Conservation (phyloP, 2,329 filamentous ascomycete genomes). For the Cladosporium velox region DNA sequence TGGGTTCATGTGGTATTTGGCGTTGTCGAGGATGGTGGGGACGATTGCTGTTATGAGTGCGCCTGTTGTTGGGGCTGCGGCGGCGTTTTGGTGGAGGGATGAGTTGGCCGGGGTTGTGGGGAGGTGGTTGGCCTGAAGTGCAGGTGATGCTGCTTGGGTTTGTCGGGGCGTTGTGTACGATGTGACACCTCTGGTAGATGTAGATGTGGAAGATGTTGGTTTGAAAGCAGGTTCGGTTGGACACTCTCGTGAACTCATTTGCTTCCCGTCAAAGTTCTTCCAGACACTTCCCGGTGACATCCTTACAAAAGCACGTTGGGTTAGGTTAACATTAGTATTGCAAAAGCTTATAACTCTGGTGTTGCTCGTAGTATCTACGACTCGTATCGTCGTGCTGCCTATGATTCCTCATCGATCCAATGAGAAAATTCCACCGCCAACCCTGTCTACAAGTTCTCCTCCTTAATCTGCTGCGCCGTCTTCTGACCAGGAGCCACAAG, state of each 20-base stretch:
- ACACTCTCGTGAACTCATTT: neutral
- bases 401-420: neutral
- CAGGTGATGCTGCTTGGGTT: neutral
- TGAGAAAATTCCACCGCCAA: neutral
- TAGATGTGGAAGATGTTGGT: neutral
- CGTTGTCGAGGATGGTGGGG: conserved; percentile 23
- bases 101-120: neutral
- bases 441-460: neutral
- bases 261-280: neutral
- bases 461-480: conserved; percentile 9
- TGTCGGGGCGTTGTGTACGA: neutral
- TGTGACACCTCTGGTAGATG: neutral
- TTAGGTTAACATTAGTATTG: neutral
- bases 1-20: conserved; percentile 26
- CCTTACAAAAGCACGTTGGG: neutral
- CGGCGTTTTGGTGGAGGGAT: conserved; percentile 10
- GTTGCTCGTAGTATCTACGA: neutral
- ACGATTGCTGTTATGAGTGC: conserved; percentile 19
- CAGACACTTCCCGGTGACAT: neutral
- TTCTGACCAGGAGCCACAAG: conserved; percentile 11
- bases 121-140: neutral
- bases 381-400: neutral
- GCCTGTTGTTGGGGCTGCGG: conserved; percentile 5
- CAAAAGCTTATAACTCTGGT: neutral
- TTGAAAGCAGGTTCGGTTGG: neutral